phyloP scores from a whole-genome alignment of 768 basidiomycete genomes.

The Tricholoma terreum region DNA sequence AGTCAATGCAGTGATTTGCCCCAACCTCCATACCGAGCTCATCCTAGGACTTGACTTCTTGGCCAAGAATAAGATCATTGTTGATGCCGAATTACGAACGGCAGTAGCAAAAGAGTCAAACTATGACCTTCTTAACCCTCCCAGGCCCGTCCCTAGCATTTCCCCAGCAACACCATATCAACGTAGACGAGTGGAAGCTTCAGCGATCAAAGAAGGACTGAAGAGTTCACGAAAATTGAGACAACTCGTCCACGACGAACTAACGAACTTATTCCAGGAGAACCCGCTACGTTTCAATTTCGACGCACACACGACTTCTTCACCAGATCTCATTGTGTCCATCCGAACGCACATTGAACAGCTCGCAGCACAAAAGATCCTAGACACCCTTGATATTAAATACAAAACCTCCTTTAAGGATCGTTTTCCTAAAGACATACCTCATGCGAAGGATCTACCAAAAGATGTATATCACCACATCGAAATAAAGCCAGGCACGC shows the following conservation, averaged over 20 bases:
- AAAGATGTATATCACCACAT: neutral
- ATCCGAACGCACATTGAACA: neutral
- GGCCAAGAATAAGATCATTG: neutral
- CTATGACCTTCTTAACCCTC: neutral
- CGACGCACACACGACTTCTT: neutral
- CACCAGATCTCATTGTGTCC: neutral
- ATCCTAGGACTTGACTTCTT: neutral
- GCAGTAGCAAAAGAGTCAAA: neutral
- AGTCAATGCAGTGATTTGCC: neutral
- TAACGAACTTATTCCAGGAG: neutral
- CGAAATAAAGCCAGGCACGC: neutral
- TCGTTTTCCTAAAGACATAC: neutral
- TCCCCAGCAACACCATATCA: neutral
- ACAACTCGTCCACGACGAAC: neutral
- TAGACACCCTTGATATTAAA: neutral
- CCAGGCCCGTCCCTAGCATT: neutral
- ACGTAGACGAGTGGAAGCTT: neutral
- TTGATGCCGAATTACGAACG: neutral
- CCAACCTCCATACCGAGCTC: neutral
- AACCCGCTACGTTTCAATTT: neutral
- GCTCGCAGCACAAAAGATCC: neutral
- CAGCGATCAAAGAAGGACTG: neutral
- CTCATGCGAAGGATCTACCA: too few relatives aligned
- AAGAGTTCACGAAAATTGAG: neutral
- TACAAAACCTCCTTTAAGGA: neutral